These are phyloP conservation scores for Lactarius pseudohatsudake DNA, from an alignment of 768 basidiomycete genomes.

Conservation along the genomic window DNA sequence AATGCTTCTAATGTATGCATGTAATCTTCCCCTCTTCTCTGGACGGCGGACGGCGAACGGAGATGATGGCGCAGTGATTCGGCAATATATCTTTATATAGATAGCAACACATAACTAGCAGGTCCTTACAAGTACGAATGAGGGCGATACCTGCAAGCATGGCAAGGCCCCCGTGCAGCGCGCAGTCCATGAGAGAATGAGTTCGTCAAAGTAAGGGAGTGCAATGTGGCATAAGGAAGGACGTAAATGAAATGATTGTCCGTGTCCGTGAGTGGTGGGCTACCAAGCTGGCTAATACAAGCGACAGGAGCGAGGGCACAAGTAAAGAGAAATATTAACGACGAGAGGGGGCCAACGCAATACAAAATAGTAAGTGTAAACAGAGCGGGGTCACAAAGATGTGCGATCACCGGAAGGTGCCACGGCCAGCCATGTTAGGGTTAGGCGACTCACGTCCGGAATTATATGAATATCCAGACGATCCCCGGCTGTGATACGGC, in stretches of 20 bases:
- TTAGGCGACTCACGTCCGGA: conserved; percentile 27
- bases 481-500: conserved; percentile 40
- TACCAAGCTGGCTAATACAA: conserved; percentile 6
- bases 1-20: background rate
- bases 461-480: conserved; percentile 29
- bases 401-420: conserved; percentile 13
- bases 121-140: background rate
- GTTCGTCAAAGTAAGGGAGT: background rate
- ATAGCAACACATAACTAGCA: conserved; percentile 1
- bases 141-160: background rate
- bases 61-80: background rate
- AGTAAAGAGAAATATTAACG: background rate
- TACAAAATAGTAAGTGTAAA: conserved; percentile 10
- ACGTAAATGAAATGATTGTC: conserved; percentile 8
- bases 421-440: conserved; percentile 16
- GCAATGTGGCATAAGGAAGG: background rate
- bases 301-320: background rate
- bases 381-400: background rate
- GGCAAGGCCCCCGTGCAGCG: background rate
- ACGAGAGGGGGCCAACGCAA: background rate
- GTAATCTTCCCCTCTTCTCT: background rate
- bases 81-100: background rate
- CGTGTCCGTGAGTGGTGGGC: conserved; percentile 7
- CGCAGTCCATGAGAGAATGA: conserved; percentile 1
- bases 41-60: background rate